Conservation (phyloP, 106 monocot species). For the Dactylorhiza incarnata region DNA sequence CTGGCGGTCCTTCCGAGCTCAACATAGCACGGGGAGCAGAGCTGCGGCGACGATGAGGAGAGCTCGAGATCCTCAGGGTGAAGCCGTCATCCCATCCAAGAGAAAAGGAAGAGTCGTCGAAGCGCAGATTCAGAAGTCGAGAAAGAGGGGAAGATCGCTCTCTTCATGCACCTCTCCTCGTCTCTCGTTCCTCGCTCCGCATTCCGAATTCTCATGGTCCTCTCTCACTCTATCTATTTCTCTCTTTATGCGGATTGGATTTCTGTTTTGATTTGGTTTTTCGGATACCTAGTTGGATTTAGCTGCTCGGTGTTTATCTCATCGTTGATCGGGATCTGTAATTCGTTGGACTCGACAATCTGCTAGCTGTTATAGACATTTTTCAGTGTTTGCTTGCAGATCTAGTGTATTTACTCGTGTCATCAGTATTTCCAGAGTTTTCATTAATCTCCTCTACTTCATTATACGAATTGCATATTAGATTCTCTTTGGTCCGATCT, state of each 20-base stretch:
- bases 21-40: background rate
- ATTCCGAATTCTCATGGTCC: conserved; percentile 35
- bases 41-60: conserved; percentile 6
- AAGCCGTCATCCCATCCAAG: conserved; percentile 7
- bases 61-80: conserved; percentile 1
- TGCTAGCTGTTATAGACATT: background rate
- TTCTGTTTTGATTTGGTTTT: background rate
- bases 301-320: background rate
- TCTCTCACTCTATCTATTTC: conserved; percentile 10
- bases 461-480: background rate
- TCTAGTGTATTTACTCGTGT: background rate
- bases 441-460: no score
- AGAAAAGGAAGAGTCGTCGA: conserved; percentile 1
- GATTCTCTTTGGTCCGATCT: background rate
- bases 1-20: conserved; percentile 1
- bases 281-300: background rate
- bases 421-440: background rate
- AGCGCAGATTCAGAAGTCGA: conserved; percentile 1
- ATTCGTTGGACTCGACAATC: background rate
- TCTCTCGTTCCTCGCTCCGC: conserved; percentile 24
- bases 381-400: background rate
- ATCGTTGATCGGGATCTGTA: background rate
- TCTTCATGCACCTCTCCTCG: conserved; percentile 27
- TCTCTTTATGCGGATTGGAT: background rate
- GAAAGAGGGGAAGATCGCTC: conserved; percentile 17